Percentiles rank a stretch among this genome's conserved stretches.
Evolutionary conservation across 495 filamentous ascomycete genomes (phyloP).

Genomic region (Neurospora intermedia): DNA sequence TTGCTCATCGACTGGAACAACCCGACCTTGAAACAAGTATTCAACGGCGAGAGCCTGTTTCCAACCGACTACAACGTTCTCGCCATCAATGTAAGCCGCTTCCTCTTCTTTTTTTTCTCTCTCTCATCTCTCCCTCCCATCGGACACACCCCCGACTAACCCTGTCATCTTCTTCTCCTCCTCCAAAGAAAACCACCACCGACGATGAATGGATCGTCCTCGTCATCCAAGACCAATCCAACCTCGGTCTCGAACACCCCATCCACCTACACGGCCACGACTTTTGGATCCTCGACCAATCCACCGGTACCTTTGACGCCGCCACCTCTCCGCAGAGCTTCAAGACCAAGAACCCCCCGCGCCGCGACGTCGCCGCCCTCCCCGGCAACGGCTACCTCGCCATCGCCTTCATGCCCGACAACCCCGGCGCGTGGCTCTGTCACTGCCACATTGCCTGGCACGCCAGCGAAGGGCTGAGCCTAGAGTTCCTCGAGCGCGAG

Average conservation of each 20-base stretch:
- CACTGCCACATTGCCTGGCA: constrained; percentile 21
- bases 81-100: not conserved
- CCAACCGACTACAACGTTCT: constrained; percentile 26
- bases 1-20: constrained; percentile 23
- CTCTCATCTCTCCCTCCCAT: not conserved
- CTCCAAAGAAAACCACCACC: not conserved
- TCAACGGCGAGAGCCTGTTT: constrained; percentile 16
- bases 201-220: constrained; percentile 12
- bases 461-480: constrained; percentile 11
- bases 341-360: constrained; percentile 36
- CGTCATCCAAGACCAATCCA: constrained; percentile 11
- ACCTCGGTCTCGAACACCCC: constrained; percentile 10
- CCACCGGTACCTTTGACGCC: constrained; percentile 1
- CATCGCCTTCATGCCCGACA: constrained; percentile 48
- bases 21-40: constrained; percentile 19
- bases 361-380: constrained; percentile 50
- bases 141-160: not conserved
- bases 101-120: rapidly evolving
- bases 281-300: constrained; percentile 12
- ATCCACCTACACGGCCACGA: constrained; percentile 20
- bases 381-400: constrained; percentile 35
- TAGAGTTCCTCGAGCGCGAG: constrained; percentile 12
- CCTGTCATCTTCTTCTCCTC: too few relatives aligned
- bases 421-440: constrained; percentile 23
- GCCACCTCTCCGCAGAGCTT: constrained; percentile 16